A percentile compares a stretch with the other conserved stretches of the same genome.
These are phyloP conservation scores for Thalia dealbata DNA, from an alignment of 176 grass and related monocot genomes.

Conservation along the genomic window DNA sequence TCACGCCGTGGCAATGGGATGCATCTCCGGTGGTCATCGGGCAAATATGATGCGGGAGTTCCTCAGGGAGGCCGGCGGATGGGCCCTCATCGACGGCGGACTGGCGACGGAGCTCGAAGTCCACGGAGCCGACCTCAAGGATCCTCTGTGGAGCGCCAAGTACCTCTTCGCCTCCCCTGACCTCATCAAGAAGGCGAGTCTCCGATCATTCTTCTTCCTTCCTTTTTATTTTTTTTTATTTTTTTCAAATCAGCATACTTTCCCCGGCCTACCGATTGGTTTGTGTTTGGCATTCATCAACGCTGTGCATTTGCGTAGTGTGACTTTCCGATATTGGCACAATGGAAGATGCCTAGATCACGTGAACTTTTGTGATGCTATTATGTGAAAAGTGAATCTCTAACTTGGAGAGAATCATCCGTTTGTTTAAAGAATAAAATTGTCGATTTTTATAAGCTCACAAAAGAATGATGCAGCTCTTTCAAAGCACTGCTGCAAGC, in stretches of 20 bases:
- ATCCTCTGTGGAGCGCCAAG: conserved; percentile 52
- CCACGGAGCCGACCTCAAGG: conserved; percentile 51
- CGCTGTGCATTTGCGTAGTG: too few relatives aligned
- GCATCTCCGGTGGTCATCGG: background rate
- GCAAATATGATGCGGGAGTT: conserved; percentile 27
- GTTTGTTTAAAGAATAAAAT: too few relatives aligned
- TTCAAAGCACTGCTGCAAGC: too few relatives aligned
- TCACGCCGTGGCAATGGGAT: background rate
- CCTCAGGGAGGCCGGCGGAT: conserved; percentile 34
- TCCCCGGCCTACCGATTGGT: background rate
- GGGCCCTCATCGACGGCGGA: conserved; percentile 50
- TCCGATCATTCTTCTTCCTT: too few relatives aligned
- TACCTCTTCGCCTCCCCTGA: conserved; percentile 52
- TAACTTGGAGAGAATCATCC: too few relatives aligned
- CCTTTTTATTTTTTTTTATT: too few relatives aligned
- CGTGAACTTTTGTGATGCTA: too few relatives aligned
- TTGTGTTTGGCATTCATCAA: background rate
- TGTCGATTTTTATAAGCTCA: too few relatives aligned
- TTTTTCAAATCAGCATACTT: too few relatives aligned
- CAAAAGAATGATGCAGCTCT: too few relatives aligned
- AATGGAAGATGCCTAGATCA: background rate
- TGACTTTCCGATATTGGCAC: background rate
- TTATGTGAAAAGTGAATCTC: too few relatives aligned
- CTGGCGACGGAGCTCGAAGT: conserved; percentile 65
- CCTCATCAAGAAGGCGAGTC: conserved; percentile 46